These are phyloP conservation scores for Myxozyma sirexii DNA, from an alignment of 805 yeast species.

Conservation along the genomic window DNA sequence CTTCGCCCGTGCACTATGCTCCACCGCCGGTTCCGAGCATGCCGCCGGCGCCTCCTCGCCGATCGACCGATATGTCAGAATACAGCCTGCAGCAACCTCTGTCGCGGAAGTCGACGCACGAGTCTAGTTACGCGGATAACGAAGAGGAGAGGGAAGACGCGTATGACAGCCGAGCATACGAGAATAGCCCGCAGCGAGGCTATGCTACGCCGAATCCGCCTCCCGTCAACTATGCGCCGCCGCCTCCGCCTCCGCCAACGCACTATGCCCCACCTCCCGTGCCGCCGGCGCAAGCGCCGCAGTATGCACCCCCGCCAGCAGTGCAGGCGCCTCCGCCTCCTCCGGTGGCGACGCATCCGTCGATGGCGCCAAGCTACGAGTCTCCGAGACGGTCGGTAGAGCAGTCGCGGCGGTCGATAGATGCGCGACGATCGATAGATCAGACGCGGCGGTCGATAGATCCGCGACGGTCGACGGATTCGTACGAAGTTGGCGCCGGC, in stretches of 20 bases:
- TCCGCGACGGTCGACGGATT: conserved; percentile 36
- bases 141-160: conserved; percentile 2
- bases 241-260: conserved; percentile 30
- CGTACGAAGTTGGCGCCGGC: conserved; percentile 12
- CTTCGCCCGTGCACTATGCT: not conserved
- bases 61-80: conserved; percentile 16
- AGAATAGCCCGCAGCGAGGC: conserved; percentile 53
- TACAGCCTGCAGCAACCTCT: not conserved
- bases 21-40: conserved; percentile 25
- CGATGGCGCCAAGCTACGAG: not conserved
- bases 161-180: conserved; percentile 59
- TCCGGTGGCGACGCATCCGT: conserved; percentile 19
- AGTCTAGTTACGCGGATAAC: conserved; percentile 4
- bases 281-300: conserved; percentile 28
- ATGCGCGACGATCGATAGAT: conserved; percentile 17
- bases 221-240: conserved; percentile 32
- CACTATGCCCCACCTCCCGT: conserved; percentile 27
- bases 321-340: conserved; percentile 37
- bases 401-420: conserved; percentile 17
- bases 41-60: conserved; percentile 1
- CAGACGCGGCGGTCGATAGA: conserved; percentile 20
- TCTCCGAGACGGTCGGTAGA: conserved; percentile 2
- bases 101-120: not conserved
- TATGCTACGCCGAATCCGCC: conserved; percentile 8
- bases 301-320: conserved; percentile 36